Evolutionary conservation across 805 yeast genomes (phyloP).

Genomic region (Lachancea kluyveri): DNA sequence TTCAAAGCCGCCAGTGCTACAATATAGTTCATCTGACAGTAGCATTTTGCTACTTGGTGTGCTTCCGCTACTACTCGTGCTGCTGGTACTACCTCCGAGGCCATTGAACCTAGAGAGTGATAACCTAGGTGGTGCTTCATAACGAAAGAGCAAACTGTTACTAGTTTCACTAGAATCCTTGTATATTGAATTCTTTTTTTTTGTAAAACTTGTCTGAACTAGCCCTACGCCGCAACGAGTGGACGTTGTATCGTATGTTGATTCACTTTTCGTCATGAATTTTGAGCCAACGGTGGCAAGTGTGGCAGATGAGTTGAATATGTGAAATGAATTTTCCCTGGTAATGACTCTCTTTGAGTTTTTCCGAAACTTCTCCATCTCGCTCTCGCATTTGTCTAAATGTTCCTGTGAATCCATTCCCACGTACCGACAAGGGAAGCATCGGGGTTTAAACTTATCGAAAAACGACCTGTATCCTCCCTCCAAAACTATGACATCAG

Average conservation of each 20-base stretch:
- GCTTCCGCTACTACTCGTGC: slow-evolving; percentile 14
- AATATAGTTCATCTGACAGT: slow-evolving; percentile 15
- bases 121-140: slow-evolving; percentile 27
- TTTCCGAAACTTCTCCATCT: slow-evolving; percentile 45
- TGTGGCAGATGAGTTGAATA: slow-evolving; percentile 6
- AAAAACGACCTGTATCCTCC: slow-evolving; percentile 88
- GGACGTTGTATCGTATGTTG: not conserved
- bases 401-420: slow-evolving; percentile 59
- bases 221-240: too few species aligned
- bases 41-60: slow-evolving; percentile 10
- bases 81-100: slow-evolving; percentile 15
- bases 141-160: slow-evolving; percentile 9
- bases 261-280: slow-evolving; percentile 1
- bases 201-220: too few species aligned
- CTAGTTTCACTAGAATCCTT: slow-evolving; percentile 1
- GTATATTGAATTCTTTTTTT: too few species aligned
- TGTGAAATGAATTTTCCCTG: slow-evolving; percentile 32
- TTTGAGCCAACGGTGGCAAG: not conserved
- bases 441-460: slow-evolving; percentile 48
- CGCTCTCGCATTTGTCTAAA: slow-evolving; percentile 39
- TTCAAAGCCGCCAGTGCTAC: slow-evolving; percentile 10
- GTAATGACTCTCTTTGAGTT: slow-evolving; percentile 33
- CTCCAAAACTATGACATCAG: slow-evolving; percentile 80
- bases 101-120: slow-evolving; percentile 13
- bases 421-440: slow-evolving; percentile 74